These are phyloP conservation scores for Fragaria nilgerrensis DNA, from an alignment of 306 rosid species.

Conservation along the genomic window DNA sequence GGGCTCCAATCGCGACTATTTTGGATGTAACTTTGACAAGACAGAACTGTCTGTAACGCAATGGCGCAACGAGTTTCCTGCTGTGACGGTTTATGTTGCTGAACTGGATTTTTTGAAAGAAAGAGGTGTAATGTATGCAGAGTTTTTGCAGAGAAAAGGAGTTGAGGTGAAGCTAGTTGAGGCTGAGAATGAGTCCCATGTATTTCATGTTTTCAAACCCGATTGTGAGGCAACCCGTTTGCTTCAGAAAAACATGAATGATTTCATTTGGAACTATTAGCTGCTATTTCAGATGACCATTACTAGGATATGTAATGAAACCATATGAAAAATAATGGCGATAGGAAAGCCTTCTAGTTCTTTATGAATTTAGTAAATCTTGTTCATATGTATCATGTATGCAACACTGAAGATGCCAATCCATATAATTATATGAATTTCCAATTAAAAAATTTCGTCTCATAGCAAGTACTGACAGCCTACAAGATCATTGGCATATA, in stretches of 20 bases:
- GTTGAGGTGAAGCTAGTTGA: constrained; percentile 60
- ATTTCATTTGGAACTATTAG: constrained; percentile 45
- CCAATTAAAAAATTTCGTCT: not conserved
- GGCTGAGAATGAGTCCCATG: constrained; percentile 47
- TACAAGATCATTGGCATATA: not conserved
- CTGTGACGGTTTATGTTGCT: constrained; percentile 67
- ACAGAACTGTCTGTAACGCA: constrained; percentile 22
- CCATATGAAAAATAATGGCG: not conserved
- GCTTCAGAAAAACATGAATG: constrained; percentile 62
- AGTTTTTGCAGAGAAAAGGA: constrained; percentile 51
- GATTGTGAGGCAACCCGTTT: constrained; percentile 55
- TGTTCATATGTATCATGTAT: not conserved
- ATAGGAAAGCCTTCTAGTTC: not conserved
- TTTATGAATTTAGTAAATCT: not conserved
- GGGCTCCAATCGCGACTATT: constrained; percentile 47
- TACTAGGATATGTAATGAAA: not conserved
- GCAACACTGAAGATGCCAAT: not conserved
- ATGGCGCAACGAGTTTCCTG: constrained; percentile 54
- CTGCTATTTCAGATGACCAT: constrained; percentile 8
- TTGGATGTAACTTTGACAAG: constrained; percentile 66
- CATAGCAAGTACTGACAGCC: not conserved
- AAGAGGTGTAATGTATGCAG: constrained; percentile 72
- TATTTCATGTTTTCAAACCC: constrained; percentile 55
- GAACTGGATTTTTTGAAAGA: constrained; percentile 70
- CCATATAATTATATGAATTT: not conserved